Evolutionary conservation across 148 eudicot species (phyloP).

Genomic region (Dianthus caryophyllus): DNA sequence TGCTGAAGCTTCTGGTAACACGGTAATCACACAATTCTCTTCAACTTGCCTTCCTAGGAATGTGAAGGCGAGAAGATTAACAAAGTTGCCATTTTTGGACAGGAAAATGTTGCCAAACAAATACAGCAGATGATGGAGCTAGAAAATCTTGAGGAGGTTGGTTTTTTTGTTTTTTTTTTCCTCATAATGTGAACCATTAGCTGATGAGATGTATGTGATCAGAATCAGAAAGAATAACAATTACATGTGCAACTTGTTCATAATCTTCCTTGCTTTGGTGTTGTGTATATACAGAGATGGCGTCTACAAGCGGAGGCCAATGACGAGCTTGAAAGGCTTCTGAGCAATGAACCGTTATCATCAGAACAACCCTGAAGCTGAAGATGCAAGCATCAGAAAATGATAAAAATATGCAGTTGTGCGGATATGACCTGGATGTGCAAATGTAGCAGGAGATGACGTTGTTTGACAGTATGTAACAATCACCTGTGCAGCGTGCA

Average conservation of each 20-base stretch:
- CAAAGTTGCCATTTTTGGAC: constrained; percentile 20
- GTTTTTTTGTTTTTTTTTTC: constrained; percentile 26
- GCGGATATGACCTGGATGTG: neutral
- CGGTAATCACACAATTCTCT: constrained; percentile 31
- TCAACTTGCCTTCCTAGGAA: constrained; percentile 2
- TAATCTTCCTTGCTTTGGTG: neutral
- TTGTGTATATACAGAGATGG: constrained; percentile 45
- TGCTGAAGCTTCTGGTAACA: constrained; percentile 85
- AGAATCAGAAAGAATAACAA: neutral
- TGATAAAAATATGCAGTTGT: neutral
- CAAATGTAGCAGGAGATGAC: neutral
- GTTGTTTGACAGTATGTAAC: neutral
- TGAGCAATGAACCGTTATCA: constrained; percentile 42
- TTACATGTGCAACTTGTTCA: neutral
- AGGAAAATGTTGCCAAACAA: constrained; percentile 83
- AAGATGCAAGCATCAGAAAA: neutral
- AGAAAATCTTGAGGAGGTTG: constrained; percentile 97
- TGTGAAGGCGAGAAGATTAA: constrained; percentile 2
- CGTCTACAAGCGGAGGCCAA: constrained; percentile 68
- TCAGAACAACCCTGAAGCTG: constrained; percentile 34
- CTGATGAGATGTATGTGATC: neutral
- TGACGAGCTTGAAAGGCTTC: constrained; percentile 74
- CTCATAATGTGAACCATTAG: neutral
- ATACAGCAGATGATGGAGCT: constrained; percentile 89
- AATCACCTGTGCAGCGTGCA: no score